Percentiles rank a stretch among this genome's conserved stretches.
These are phyloP conservation scores for Leishmania amazonensis DNA, from an alignment of 208 protist genomes.

Conservation along the genomic window DNA sequence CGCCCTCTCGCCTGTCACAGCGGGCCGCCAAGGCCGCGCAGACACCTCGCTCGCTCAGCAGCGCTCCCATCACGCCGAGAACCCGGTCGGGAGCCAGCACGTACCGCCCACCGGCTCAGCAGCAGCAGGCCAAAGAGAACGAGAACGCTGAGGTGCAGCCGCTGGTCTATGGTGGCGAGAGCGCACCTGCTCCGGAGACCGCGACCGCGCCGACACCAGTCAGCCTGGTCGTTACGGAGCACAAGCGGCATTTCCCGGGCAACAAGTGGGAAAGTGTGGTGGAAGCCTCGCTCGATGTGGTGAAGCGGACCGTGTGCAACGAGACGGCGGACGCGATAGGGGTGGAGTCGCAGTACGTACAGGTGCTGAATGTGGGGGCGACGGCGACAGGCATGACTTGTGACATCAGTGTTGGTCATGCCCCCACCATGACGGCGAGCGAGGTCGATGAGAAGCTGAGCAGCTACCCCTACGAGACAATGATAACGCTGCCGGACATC, in stretches of 20 bases:
- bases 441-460: constrained; percentile 35
- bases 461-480: constrained; percentile 31
- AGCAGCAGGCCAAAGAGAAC: neutral
- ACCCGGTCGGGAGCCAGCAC: constrained; percentile 27
- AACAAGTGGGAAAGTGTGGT: constrained; percentile 42
- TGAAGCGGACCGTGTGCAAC: constrained; percentile 53
- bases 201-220: constrained; percentile 10
- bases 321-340: constrained; percentile 44
- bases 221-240: constrained; percentile 36
- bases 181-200: neutral
- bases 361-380: constrained; percentile 34
- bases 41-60: constrained; percentile 12
- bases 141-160: neutral
- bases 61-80: constrained; percentile 19
- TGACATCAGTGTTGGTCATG: constrained; percentile 42
- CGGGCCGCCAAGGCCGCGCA: constrained; percentile 20
- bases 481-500: constrained; percentile 31
- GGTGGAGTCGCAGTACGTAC: constrained; percentile 42
- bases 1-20: constrained; percentile 21
- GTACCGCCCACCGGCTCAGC: constrained; percentile 8
- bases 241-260: constrained; percentile 30
- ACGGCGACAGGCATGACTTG: constrained; percentile 29
- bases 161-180: constrained; percentile 4
- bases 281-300: constrained; percentile 24
- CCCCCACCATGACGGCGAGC: constrained; percentile 8